Evolutionary conservation across 257 asterid species (phyloP).

Genomic region (Solanum ossicruentum): DNA sequence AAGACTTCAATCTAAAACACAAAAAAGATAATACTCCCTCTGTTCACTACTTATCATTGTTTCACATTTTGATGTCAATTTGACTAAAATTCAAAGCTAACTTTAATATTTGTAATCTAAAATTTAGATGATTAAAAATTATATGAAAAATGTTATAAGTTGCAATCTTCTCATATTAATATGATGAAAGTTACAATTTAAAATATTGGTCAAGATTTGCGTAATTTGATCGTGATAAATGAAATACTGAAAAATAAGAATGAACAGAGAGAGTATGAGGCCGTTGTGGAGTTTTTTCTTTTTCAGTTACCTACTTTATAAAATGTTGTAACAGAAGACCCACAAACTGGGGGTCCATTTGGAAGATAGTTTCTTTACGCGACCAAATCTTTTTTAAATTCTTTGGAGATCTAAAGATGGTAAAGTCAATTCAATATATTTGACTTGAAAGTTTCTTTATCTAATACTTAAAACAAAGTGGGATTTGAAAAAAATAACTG

Average conservation of each 20-base stretch:
- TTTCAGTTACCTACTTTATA: not conserved
- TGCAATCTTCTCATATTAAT: too few species aligned
- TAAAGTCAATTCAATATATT: not conserved
- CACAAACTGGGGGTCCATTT: not conserved
- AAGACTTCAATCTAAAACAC: not conserved
- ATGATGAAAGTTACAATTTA: too few species aligned
- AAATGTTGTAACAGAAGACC: not conserved
- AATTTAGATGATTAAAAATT: too few species aligned
- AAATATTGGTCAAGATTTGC: too few species aligned
- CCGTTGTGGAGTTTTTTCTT: not conserved
- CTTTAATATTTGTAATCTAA: too few species aligned
- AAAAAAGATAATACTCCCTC: too few species aligned
- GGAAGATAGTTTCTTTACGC: not conserved
- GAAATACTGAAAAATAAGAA: too few species aligned
- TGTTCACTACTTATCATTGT: too few species aligned
- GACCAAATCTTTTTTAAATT: not conserved
- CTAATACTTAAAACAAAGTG: not conserved
- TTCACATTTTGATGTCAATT: too few species aligned
- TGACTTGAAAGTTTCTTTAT: not conserved
- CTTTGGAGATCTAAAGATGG: not conserved
- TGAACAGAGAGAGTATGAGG: too few species aligned
- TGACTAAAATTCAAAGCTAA: too few species aligned
- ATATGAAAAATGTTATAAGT: too few species aligned
- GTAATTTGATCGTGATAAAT: rapidly evolving
- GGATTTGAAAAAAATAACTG: not conserved